Evolutionary conservation across 2,329 filamentous ascomycete species (phyloP), one percentile per base, ranked within the genome.

Genomic region (Monosporascus sp.): DNA sequence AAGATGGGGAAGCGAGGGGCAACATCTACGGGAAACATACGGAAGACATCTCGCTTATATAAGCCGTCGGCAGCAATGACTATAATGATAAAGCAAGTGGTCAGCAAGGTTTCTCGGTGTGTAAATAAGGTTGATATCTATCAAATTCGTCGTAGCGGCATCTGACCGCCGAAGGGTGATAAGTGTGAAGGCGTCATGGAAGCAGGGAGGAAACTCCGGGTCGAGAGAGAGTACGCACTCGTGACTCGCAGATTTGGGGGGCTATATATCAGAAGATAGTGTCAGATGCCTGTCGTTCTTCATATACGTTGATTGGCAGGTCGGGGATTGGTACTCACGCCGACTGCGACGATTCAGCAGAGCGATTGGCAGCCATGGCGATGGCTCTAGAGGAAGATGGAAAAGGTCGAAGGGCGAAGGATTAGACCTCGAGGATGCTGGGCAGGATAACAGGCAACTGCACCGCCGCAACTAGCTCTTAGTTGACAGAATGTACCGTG

Each of bases 11-110:
- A 15, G 27, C 22, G 18, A 45, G 37, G 25, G 25, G 35, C 27
- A 24, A 38, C n/a, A 27, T n/a, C 11, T 49, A 44, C 54, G 54
- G 48, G 51, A 20, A 53, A 84, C 90, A 65, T 87, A 97, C 94
- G 84, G 75, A 99, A 97, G 57, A 99, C 92, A 89, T 99, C 94
- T 75, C 94, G 87, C 80, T 97, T 99, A 80, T 97, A 97, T 61
- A 99, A 81, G 56, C 94, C 94, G 80, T 99, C 94, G 64, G 94
- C 94, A 64, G 94, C 94, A 78, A 99, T 97, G 76, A 99, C 94
- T 97, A 71, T 22, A 63, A 64, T 58, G 48, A 58, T 15, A n/a
- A 18, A 31, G 17, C 14, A 46, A 9, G 14, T 6, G 15, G 43
- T 46, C 24, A 46, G 43, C 43, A 24, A 20, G 24, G 43, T 24